Evolutionary conservation across 345 rosid species (phyloP), one percentile per base, ranked within the genome.

Genomic region (Eucalyptus shirleyi): DNA sequence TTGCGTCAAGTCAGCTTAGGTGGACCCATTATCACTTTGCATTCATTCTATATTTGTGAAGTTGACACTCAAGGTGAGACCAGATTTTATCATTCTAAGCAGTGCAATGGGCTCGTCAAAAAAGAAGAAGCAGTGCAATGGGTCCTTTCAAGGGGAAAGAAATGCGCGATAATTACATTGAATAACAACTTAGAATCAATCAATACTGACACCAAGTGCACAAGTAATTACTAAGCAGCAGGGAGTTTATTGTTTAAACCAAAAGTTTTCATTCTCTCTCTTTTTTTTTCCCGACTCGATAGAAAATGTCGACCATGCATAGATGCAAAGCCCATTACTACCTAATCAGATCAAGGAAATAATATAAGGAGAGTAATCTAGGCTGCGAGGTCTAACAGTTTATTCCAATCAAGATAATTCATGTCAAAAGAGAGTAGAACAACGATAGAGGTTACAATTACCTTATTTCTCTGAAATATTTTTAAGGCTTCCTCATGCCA

Each of bases 401-500:
- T 21, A 42, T 42, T 42, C 44, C 44, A 42, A 42, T 1, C 0
- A 42, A 42, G 44, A 65, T 1, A 42, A 6, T n/a, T n/a, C 21
- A 15, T 15, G 77, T 65, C 11, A 16, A 30, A 14, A n/a, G 37
- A 65, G 12, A 65, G 11, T 65, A n/a, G 4, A n/a, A 65, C 3
- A 16, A 1, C 0, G 1, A 15, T 14, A n/a, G 2, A 65, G 40
- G 37, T n/a, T 0, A n/a, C 11, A 65, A n/a, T n/a, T 65, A 65
- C 40, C 77, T 65, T 15, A n/a, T 65, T 65, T 4, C 40, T 14
- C 77, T 16, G 0, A n/a, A 65, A 3, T 15, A 55, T 5, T 56
- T 56, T 1, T 6, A 56, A 9, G 13, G 3, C 62, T 21, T 56
- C 28, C 12, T 56, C 6, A 23, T 23, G 1, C 6, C 62, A 56